Evolutionary conservation across 2,329 filamentous ascomycete genomes (phyloP).

Genomic region (Sporothrix sp.): DNA sequence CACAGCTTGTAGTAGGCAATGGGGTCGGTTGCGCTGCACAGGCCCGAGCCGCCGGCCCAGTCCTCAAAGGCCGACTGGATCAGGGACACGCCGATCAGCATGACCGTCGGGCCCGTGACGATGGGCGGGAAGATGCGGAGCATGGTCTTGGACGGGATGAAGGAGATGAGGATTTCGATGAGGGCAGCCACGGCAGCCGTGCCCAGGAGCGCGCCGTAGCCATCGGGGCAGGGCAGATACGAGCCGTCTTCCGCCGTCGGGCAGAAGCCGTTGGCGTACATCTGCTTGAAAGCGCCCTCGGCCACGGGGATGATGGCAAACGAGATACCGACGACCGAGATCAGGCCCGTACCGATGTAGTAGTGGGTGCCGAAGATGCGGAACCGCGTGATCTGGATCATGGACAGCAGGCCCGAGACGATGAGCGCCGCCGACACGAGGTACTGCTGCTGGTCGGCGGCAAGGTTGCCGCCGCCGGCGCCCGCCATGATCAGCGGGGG

Average conservation of each 20-base stretch:
- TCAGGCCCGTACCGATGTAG: conserved; percentile 62
- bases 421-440: conserved; percentile 71
- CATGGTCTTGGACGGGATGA: conserved; percentile 58
- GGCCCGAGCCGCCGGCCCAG: conserved; percentile 67
- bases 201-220: conserved; percentile 66
- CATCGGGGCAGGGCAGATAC: conserved; percentile 63
- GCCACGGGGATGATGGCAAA: conserved; percentile 70
- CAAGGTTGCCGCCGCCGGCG: conserved; percentile 53
- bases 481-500: conserved; percentile 64
- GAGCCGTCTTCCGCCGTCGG: conserved; percentile 50
- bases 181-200: conserved; percentile 56
- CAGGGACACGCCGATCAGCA: conserved; percentile 63
- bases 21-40: conserved; percentile 40
- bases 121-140: conserved; percentile 71
- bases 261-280: conserved; percentile 66
- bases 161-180: conserved; percentile 64
- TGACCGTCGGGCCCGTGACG: conserved; percentile 34
- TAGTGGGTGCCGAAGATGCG: conserved; percentile 62
- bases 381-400: conserved; percentile 68
- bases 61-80: conserved; percentile 63
- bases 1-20: conserved; percentile 53
- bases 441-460: conserved; percentile 55
- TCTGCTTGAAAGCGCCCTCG: conserved; percentile 60
- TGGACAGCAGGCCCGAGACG: conserved; percentile 64
- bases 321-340: conserved; percentile 70